Conservation (phyloP, 1,284 basidiomycete genomes). For the Rhodotorula mucilaginosa region DNA sequence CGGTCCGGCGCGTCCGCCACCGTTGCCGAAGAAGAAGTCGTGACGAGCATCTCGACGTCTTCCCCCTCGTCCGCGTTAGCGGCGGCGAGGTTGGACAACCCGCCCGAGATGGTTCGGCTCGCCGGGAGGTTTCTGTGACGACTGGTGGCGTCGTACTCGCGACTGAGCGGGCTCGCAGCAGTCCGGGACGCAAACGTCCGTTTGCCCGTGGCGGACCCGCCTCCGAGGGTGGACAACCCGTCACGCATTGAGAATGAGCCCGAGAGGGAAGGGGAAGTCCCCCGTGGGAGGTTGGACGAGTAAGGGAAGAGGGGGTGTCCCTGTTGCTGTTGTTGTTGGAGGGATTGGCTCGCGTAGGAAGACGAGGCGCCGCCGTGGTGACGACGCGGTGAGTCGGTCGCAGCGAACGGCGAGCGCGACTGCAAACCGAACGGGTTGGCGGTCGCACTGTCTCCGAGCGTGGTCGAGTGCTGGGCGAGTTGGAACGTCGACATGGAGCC, state of each 20-base stretch:
- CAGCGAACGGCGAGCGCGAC: conserved; percentile 32
- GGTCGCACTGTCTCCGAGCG: conserved; percentile 14
- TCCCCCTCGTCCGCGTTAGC: neutral
- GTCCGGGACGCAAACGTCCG: neutral
- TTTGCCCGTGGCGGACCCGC: neutral
- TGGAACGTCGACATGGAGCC: conserved; percentile 37
- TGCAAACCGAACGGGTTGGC: conserved; percentile 33
- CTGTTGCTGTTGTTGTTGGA: neutral
- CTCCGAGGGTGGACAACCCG: conserved; percentile 14
- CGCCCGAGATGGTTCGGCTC: conserved; percentile 5
- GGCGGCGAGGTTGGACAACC: neutral
- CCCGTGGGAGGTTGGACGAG: conserved; percentile 31
- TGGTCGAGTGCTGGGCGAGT: conserved; percentile 15
- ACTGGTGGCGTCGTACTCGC: neutral
- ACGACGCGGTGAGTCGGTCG: neutral
- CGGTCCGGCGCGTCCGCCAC: conserved; percentile 11
- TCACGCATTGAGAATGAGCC: conserved; percentile 19
- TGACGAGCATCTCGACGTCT: conserved; percentile 3
- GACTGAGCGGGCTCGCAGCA: neutral
- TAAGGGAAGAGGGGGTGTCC: conserved; percentile 37
- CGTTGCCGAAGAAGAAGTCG: no score
- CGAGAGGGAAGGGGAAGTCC: conserved; percentile 9
- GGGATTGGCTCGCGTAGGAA: neutral
- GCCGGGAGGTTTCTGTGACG: neutral
- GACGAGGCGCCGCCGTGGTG: neutral